These are phyloP conservation scores for Conticribra guillardii DNA, from an alignment of 108 stramenopile genomes.

Conservation along the genomic window DNA sequence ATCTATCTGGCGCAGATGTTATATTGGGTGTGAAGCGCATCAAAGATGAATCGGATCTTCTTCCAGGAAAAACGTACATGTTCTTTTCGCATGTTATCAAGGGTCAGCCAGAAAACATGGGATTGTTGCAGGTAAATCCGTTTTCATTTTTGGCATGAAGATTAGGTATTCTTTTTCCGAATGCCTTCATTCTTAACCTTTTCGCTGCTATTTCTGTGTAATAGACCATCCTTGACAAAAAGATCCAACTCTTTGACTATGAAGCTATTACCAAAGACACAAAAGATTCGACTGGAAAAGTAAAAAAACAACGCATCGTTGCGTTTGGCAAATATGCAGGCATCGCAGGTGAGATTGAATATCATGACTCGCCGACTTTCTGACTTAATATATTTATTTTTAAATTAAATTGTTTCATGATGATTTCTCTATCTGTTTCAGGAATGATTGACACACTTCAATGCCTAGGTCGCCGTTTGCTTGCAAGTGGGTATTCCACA, in stretches of 20 bases:
- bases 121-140: conserved; percentile 37
- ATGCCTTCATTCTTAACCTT: no score
- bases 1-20: conserved; percentile 62
- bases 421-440: no score
- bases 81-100: conserved; percentile 89
- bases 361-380: no score
- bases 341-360: no score
- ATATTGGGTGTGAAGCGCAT: conserved; percentile 90
- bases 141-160: not conserved
- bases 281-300: conserved; percentile 22
- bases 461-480: conserved; percentile 76
- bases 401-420: no score
- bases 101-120: conserved; percentile 87
- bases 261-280: conserved; percentile 70
- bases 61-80: conserved; percentile 70
- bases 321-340: conserved; percentile 93
- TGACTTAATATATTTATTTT: no score
- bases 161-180: not conserved
- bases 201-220: conserved; percentile 14
- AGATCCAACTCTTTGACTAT: conserved; percentile 84
- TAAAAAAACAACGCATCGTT: conserved; percentile 62
- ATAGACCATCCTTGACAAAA: conserved; percentile 63
- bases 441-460: conserved; percentile 85
- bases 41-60: conserved; percentile 41
- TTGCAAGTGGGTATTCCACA: conserved; percentile 64